phyloP scores from a whole-genome alignment of 768 basidiomycete species.

The Trametes coccinea region DNA sequence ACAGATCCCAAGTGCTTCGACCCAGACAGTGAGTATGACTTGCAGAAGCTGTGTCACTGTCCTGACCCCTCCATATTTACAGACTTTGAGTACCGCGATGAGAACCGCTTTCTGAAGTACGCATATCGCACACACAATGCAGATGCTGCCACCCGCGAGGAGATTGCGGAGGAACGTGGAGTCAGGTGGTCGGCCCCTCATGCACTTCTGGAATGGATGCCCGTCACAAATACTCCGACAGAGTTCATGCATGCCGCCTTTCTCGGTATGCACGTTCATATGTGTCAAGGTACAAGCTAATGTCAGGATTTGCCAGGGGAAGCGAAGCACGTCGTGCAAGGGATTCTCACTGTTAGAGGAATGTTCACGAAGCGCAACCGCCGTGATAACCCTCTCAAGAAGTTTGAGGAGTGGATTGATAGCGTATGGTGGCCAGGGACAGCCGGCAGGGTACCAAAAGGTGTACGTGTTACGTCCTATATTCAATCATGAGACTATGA shows the following conservation, averaged over 20 bases:
- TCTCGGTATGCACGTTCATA: not conserved
- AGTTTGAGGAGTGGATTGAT: not conserved
- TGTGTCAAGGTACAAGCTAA: too few species aligned
- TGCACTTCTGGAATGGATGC: not conserved
- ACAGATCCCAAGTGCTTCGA: not conserved
- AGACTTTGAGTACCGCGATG: too few species aligned
- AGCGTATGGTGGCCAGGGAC: not conserved
- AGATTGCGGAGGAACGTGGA: too few species aligned
- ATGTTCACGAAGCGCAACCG: not conserved
- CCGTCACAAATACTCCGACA: not conserved
- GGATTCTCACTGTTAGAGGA: not conserved
- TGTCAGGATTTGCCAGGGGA: not conserved
- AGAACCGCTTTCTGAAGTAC: too few species aligned
- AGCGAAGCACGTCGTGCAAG: constrained; percentile 4
- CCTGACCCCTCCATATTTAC: too few species aligned
- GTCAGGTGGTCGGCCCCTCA: not conserved
- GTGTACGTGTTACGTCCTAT: not conserved
- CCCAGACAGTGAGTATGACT: too few species aligned
- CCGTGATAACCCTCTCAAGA: not conserved
- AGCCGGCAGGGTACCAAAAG: not conserved
- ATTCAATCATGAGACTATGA: not conserved
- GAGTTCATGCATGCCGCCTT: constrained; percentile 5
- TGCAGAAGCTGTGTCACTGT: too few species aligned
- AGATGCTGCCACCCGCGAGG: too few species aligned
- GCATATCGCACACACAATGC: too few species aligned